phyloP scores from a whole-genome alignment of 768 basidiomycete genomes.

The Mycena chlorophos region DNA sequence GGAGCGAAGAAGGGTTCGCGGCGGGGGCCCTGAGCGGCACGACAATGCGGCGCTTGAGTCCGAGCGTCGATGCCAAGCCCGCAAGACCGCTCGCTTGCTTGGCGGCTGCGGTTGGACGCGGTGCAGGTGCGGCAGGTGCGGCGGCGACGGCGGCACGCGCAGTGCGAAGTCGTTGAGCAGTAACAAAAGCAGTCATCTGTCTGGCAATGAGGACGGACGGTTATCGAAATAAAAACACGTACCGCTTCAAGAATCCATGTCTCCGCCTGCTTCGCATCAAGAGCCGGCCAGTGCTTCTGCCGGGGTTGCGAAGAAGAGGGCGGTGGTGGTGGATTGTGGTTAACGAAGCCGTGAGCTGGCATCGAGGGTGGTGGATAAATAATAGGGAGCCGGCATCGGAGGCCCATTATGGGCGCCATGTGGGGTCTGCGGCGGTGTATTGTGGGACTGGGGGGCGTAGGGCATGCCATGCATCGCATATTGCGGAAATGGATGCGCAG shows the following conservation, averaged over 20 bases:
- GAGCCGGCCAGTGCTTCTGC: slow-evolving; percentile 17
- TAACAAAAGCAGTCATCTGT: neutral
- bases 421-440: no score
- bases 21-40: neutral
- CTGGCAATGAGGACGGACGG: neutral
- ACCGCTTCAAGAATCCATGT: slow-evolving; percentile 24
- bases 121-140: neutral
- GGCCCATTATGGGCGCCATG: no score
- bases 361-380: no score
- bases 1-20: neutral
- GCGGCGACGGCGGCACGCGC: neutral
- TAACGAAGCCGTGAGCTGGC: no score
- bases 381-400: no score
- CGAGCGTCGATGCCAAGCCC: neutral
- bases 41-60: no score
- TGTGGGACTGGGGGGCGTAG: no score
- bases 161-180: neutral
- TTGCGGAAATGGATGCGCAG: neutral
- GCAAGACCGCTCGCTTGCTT: neutral
- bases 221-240: slow-evolving; percentile 1
- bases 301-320: no score
- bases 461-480: no score
- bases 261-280: slow-evolving; percentile 14
- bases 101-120: neutral
- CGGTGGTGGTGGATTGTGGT: no score